A percentile compares a stretch with the other conserved stretches of the same genome.
These are phyloP conservation scores for Penicillium silybi DNA, from an alignment of 495 filamentous ascomycete species.

Conservation along the genomic window DNA sequence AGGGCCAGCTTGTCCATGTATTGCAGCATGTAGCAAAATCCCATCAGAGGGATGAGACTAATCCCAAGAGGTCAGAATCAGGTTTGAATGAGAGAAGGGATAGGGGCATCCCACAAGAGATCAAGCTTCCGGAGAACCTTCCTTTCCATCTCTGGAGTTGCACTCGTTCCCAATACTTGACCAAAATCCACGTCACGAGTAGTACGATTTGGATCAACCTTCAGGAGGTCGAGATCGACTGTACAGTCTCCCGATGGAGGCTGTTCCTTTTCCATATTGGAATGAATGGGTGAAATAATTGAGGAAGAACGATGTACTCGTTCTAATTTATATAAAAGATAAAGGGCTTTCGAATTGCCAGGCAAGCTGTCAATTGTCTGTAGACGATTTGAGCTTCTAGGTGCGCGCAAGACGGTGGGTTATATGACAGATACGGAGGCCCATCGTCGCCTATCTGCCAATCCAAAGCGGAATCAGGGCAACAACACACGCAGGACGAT, in stretches of 20 bases:
- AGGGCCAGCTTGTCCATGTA: conserved; percentile 58
- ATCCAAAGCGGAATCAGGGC: conserved; percentile 1
- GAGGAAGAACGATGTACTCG: background rate
- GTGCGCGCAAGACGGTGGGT: background rate
- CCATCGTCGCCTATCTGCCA: background rate
- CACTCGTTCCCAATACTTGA: conserved; percentile 28
- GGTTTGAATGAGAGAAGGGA: background rate
- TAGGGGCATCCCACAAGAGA: conserved; percentile 21
- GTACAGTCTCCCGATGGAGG: background rate
- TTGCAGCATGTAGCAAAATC: conserved; percentile 46
- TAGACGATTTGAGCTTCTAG: background rate
- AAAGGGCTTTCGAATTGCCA: no score
- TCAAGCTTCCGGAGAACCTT: conserved; percentile 35
- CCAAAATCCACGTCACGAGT: conserved; percentile 35
- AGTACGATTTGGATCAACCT: conserved; percentile 5
- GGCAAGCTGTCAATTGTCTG: no score
- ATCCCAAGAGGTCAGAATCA: background rate
- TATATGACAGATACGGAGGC: background rate
- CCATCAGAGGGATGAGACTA: conserved; percentile 43
- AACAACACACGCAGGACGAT: background rate
- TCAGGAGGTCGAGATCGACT: conserved; percentile 15
- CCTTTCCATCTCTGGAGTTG: conserved; percentile 26
- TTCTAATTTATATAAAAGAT: no score
- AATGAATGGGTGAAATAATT: background rate
- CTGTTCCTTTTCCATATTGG: conserved; percentile 15